Base-by-base conservation (phyloP, 768 basidiomycete species). In the Rhodotorula paludigena region DNA sequence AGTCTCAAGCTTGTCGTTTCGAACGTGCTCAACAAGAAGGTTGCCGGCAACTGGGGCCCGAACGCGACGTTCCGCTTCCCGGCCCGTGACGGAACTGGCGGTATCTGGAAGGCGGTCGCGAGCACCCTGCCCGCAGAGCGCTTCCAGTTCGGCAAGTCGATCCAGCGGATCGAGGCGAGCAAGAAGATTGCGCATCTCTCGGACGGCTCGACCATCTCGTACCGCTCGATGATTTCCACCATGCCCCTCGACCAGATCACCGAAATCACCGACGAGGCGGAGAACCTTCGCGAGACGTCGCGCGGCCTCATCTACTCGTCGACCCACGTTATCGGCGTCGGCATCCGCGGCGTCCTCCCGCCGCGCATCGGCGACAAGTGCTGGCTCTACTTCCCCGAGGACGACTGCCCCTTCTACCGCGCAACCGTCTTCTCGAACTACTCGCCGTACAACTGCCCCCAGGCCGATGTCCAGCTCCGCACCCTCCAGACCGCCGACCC, bases 351-450 rank as follows among this genome's bases (percentile, higher is more conserved):
- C 32, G 62, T 68, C 20, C 68, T 78, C 36, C 79, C 79, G 18
- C 73, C 76, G 15, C 60, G 78, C 20, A 79, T 80, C 51, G 79
- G 78, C 25, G 78, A 79, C 72, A 80, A 79, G 69, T 80, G 79
- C 73, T 75, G 74, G 74, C 74, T 73, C 63, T 76, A 76, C 73
- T 76, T 76, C 76, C 79, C 79, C 18, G 79, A 79, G 72, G 75
- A 76, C 61, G 74, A 79, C 73, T 75, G 76, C n/a, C 79, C 79
- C 23, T 80, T 79, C 76, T 80, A 80, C 74, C 76, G 79, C 42
- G 77, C 77, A 21, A 80, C 79, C 57, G 78, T 80, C 65, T 80
- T 80, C 73, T 78, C 77, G 65, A 79, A 79, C 76, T 80, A 80
- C 70, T 78, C 79, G 10, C 78, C 78, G 16, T 74, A 75, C 76